Base-by-base conservation (phyloP, 2,329 filamentous ascomycete species). In the Xylariaceae sp. region DNA sequence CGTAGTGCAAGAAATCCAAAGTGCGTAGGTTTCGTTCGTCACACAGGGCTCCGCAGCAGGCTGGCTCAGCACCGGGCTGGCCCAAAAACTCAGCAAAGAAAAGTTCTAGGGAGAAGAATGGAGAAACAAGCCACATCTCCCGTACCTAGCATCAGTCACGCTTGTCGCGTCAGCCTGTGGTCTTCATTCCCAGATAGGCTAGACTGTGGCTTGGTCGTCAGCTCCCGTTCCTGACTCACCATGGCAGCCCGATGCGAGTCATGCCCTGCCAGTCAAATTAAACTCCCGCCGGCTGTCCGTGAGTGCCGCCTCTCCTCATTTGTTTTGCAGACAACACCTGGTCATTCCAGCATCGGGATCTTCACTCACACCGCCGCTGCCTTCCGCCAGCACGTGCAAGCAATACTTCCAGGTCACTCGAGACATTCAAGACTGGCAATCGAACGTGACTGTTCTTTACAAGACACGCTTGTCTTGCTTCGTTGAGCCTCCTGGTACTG, bases 261-360 rank as follows among this genome's bases (percentile, higher is more conserved):
- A 32, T 17, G 30, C 6, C 22, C 22, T 26, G 22, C 22, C 22
- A 26, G 22, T 26, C 22, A 26, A 26, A 26, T 32, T 32, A 7
- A 32, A 32, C 30, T 32, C 16, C 30, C 12, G 30, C 30, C 30
- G 30, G 30, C 30, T 32, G 30, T n/a, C 30, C 12, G 30, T 17
- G 8, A 13, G 30, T 32, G 30, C 30, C 30, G 13, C 30, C 30
- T 19, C 33, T 17, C 18, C 33, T 18, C n/a, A 8, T 17, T 19
- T 32, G 30, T 32, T 32, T 30, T 18, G 22, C 19, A 26, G 30
- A 39, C 37, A 39, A 39, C 37, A 39, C 29, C 37, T 39, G 37
- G 30, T 32, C 37, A 13, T 39, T 34, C 30, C 37, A 34, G 37
- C 37, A 33, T 34, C 29, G 30, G 11, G 19, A 33, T 39, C 37